Evolutionary conservation across 2,329 filamentous ascomycete species (phyloP).

Genomic region (Cryphonectria parasitica): DNA sequence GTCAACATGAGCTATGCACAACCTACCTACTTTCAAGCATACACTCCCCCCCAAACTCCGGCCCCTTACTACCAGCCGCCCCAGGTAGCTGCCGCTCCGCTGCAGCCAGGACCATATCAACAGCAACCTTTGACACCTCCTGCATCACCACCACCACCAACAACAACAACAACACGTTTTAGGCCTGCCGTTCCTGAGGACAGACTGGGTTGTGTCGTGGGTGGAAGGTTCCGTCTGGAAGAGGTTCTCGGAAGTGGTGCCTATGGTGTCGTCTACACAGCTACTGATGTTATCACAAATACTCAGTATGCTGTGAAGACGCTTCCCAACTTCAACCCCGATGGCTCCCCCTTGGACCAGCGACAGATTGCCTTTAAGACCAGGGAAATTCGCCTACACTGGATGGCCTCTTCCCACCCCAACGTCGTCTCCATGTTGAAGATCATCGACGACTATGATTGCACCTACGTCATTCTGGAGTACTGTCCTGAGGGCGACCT

Average conservation of each 20-base stretch:
- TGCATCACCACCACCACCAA: slow-evolving; percentile 40
- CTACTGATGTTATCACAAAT: slow-evolving; percentile 80
- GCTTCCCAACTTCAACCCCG: slow-evolving; percentile 83
- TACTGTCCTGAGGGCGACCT: slow-evolving; percentile 96
- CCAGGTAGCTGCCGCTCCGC: not conserved
- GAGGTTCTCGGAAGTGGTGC: slow-evolving; percentile 89
- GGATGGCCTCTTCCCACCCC: slow-evolving; percentile 82
- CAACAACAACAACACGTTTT: slow-evolving; percentile 47
- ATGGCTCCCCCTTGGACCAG: slow-evolving; percentile 73
- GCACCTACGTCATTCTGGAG: slow-evolving; percentile 94
- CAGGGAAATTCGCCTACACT: slow-evolving; percentile 89
- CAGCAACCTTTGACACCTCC: slow-evolving; percentile 18
- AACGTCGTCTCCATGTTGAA: slow-evolving; percentile 94
- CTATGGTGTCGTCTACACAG: slow-evolving; percentile 94
- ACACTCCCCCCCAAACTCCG: not conserved
- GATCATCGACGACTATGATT: slow-evolving; percentile 89
- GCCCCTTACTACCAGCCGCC: not conserved
- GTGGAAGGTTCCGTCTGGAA: slow-evolving; percentile 80
- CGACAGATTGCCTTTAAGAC: slow-evolving; percentile 90
- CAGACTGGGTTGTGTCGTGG: slow-evolving; percentile 81
- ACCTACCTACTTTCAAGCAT: not conserved
- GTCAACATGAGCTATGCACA: slow-evolving; percentile 10
- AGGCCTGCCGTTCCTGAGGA: slow-evolving; percentile 75
- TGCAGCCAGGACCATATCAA: not conserved
- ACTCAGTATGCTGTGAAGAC: slow-evolving; percentile 94